These are phyloP conservation scores for Coelastrella sp. DNA, from an alignment of 139 green algal genomes.

Conservation along the genomic window DNA sequence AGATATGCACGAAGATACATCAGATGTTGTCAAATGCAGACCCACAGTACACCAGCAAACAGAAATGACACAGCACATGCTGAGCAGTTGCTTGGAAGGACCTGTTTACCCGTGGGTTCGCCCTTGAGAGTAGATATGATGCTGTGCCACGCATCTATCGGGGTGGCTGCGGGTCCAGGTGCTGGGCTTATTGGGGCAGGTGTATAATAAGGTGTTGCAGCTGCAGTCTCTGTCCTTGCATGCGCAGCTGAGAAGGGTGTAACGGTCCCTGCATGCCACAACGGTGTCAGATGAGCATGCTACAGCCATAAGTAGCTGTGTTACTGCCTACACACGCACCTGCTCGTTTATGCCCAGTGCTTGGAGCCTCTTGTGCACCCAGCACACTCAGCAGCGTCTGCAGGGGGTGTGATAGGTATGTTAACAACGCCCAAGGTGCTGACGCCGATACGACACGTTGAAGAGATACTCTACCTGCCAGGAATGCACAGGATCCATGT, in stretches of 20 bases:
- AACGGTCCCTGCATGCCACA: background rate
- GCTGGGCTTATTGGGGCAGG: background rate
- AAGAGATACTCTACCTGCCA: background rate
- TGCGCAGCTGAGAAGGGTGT: background rate
- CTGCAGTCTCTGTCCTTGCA: background rate
- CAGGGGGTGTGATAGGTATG: too few species aligned
- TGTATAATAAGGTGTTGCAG: conserved; percentile 1
- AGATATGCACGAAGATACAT: background rate
- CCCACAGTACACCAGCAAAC: too few species aligned
- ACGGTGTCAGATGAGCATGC: background rate
- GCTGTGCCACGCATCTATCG: conserved; percentile 38
- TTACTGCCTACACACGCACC: background rate
- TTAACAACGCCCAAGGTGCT: background rate
- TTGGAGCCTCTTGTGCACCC: background rate
- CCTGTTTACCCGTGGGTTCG: background rate
- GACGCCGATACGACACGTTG: too few species aligned
- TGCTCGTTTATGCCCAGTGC: background rate
- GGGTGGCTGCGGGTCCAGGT: background rate
- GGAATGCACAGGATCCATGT: conserved; percentile 17
- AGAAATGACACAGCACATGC: too few species aligned
- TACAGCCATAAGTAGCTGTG: background rate
- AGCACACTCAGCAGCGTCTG: background rate
- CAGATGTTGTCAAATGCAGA: too few species aligned
- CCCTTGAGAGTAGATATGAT: conserved; percentile 26
- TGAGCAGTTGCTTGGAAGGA: too few species aligned